phyloP scores from a whole-genome alignment of 768 basidiomycete species.

The Amanita polypyramis region DNA sequence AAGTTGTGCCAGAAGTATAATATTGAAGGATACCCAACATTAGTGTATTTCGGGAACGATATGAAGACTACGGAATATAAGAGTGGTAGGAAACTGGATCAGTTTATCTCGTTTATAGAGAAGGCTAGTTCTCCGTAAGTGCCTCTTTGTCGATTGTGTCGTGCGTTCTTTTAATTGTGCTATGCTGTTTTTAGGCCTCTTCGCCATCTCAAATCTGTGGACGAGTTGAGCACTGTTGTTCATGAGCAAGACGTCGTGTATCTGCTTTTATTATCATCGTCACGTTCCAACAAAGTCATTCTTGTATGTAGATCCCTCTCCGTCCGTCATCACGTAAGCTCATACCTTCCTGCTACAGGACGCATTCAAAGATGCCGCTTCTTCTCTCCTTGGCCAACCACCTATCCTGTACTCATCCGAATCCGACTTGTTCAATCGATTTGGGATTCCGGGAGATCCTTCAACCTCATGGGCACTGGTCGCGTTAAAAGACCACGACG shows the following conservation, averaged over 20 bases:
- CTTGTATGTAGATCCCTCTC: constrained; percentile 21
- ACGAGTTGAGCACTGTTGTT: constrained; percentile 28
- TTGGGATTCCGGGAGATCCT: constrained; percentile 20
- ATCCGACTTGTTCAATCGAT: constrained; percentile 24
- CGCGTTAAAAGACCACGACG: constrained; percentile 52
- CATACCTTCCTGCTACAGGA: constrained; percentile 17
- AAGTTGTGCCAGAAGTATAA: constrained; percentile 55
- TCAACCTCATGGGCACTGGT: constrained; percentile 52
- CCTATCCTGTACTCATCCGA: constrained; percentile 31
- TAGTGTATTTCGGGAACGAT: constrained; percentile 54
- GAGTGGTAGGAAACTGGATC: constrained; percentile 60
- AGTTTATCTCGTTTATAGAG: constrained; percentile 63
- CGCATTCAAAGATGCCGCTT: constrained; percentile 25
- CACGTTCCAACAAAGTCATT: constrained; percentile 20
- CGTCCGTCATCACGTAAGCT: background rate
- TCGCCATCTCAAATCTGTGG: constrained; percentile 10
- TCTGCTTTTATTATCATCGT: constrained; percentile 38
- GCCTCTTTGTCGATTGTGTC: background rate
- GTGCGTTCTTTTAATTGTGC: constrained; percentile 21
- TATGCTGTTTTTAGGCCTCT: constrained; percentile 20
- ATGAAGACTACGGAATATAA: constrained; percentile 63
- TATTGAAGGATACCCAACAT: constrained; percentile 76
- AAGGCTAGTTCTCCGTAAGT: constrained; percentile 68
- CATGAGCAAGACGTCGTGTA: constrained; percentile 44
- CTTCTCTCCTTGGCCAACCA: constrained; percentile 37